Conservation (phyloP, 306 rosid species). For the Datisca glomerata region DNA sequence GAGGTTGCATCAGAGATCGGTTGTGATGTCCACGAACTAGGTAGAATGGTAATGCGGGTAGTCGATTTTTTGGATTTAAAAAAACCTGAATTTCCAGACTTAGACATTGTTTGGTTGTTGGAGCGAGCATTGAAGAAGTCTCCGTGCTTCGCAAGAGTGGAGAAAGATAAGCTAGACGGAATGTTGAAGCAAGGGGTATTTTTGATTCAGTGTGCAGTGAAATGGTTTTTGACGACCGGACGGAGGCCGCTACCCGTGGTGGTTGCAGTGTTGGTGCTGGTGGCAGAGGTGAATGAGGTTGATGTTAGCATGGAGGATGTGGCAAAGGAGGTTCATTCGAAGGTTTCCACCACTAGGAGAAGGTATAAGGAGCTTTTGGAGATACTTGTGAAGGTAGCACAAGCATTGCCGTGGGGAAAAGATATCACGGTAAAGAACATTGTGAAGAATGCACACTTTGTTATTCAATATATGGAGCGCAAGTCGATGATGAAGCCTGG, state of each 20-base stretch:
- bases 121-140: constrained; percentile 36
- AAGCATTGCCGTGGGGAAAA: constrained; percentile 80
- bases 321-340: constrained; percentile 46
- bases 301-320: constrained; percentile 31
- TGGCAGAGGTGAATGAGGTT: constrained; percentile 47
- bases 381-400: constrained; percentile 57
- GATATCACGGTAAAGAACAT: constrained; percentile 54
- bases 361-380: constrained; percentile 56
- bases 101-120: constrained; percentile 40
- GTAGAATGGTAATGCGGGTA: constrained; percentile 49
- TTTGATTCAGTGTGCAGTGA: constrained; percentile 52
- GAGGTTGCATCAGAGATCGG: constrained; percentile 34
- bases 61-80: constrained; percentile 38
- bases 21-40: constrained; percentile 43
- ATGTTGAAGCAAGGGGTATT: constrained; percentile 56
- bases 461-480: constrained; percentile 66
- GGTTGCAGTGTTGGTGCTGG: constrained; percentile 56
- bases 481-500: constrained; percentile 38
- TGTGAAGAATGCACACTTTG: constrained; percentile 41
- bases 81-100: constrained; percentile 32
- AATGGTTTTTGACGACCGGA: constrained; percentile 75
- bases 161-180: constrained; percentile 15
- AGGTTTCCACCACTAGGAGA: constrained; percentile 37
- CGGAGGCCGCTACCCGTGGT: constrained; percentile 60
- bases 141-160: constrained; percentile 11